Conservation (phyloP, 2,329 filamentous ascomycete species). For the Fusarium avenaceum region DNA sequence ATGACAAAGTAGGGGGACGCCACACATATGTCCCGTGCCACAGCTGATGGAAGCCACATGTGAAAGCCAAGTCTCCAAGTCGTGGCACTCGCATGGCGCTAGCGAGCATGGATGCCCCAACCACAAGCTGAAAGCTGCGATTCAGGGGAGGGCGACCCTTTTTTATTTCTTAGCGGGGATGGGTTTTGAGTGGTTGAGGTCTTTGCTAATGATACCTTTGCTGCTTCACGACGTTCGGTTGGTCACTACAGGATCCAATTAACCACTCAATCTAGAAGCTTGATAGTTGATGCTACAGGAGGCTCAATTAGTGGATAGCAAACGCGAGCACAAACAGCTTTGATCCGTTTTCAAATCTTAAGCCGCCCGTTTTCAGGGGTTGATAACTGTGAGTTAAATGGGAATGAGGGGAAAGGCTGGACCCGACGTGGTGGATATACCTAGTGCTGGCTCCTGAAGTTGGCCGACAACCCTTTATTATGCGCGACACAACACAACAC, state of each 20-base stretch:
- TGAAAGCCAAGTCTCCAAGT: conserved; percentile 30
- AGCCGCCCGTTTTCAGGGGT: conserved; percentile 20
- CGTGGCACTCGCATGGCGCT: conserved; percentile 47
- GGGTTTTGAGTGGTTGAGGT: conserved; percentile 27
- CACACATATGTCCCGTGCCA: conserved; percentile 18
- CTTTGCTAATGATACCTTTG: conserved; percentile 11
- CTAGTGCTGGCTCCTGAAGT: neutral
- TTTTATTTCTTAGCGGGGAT: conserved; percentile 35
- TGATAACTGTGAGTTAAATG: conserved; percentile 5
- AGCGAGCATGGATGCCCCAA: conserved; percentile 32
- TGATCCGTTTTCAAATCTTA: conserved; percentile 6
- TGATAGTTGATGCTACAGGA: neutral
- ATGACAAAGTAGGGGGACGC: conserved; percentile 23
- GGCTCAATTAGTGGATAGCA: neutral
- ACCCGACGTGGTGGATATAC: conserved; percentile 29
- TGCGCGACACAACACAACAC: neutral
- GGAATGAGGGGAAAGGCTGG: conserved; percentile 20
- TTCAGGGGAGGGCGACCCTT: conserved; percentile 37
- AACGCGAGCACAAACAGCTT: conserved; percentile 2
- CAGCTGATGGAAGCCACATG: conserved; percentile 23
- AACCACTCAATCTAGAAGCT: neutral
- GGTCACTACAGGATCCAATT: conserved; percentile 21
- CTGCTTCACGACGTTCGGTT: conserved; percentile 11
- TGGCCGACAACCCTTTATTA: conserved; percentile 19
- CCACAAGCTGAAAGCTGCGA: conserved; percentile 28